Base-by-base conservation (phyloP, 441 rosid species). In the Gossypium schwendimanii region DNA sequence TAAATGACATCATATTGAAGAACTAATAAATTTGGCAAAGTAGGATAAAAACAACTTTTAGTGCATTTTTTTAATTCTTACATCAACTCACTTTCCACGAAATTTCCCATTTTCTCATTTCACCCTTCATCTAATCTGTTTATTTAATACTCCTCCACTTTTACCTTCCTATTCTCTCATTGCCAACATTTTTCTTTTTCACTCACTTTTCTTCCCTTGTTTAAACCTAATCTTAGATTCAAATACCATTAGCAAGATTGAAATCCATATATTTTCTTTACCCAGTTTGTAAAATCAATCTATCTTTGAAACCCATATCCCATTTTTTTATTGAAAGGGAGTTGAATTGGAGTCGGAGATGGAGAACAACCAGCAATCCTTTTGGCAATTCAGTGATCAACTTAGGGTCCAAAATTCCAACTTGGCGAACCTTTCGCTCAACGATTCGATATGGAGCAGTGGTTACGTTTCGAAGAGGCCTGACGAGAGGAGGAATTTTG, bases 311-410 rank as follows among this genome's bases (percentile, higher is more conserved):
- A 90, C 78, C 79, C 73, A 53, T 26, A 26, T 70, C 24, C 52
- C 54, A 8, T 21, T 58, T 31, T 28, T 31, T 31, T 31, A 4
- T 31, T 31, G 33, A 31, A 31, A 31, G 33, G 33, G 33, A 28
- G 33, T 41, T 41, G 21, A 36, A 20, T 54, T 41, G 53, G 53
- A 49, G 6, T 49, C 90, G 94, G 93, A 87, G 83, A 53, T 53
- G 58, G 58, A 53, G 58, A 84, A 76, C 73, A 87, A 93, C 52
- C 90, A 90, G 84, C 91, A 89, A 72, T 89, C 97, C 0, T 94
- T 94, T 78, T 90, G 85, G 82, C 97, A 92, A 58, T 94, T 94
- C 86, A 92, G 97, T 72, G 98, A 94, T 71, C 97, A 92, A 71
- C 78, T 94, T 31, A 83, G 98, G 78, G 63, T 84, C 10, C 94